Evolutionary conservation across 2,329 filamentous ascomycete species (phyloP).

Genomic region (Alternaria tenuissima): DNA sequence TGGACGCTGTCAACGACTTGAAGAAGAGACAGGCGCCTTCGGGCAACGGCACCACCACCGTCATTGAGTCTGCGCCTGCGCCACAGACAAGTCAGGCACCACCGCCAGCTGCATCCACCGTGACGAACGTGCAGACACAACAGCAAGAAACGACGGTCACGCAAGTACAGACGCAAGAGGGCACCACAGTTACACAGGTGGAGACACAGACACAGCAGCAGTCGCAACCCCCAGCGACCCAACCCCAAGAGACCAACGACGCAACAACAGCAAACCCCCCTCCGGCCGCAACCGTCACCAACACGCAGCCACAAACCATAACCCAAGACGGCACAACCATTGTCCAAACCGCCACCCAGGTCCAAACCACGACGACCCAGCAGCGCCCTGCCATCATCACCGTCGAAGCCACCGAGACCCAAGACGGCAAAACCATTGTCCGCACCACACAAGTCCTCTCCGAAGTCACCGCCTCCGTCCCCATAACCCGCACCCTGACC

Average conservation of each 20-base stretch:
- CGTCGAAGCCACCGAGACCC: conserved; percentile 51
- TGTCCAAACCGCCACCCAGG: background rate
- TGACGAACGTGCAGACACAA: conserved; percentile 5
- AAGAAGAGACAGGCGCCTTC: conserved; percentile 51
- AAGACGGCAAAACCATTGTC: conserved; percentile 46
- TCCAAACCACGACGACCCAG: conserved; percentile 10
- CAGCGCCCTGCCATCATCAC: conserved; percentile 46
- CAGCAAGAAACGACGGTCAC: background rate
- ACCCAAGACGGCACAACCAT: conserved; percentile 1
- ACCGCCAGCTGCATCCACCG: conserved; percentile 10
- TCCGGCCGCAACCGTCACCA: background rate
- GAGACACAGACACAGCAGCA: conserved; percentile 3
- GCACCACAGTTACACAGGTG: background rate
- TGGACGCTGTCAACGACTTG: conserved; percentile 65
- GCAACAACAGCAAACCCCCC: conserved; percentile 8
- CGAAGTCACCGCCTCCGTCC: conserved; percentile 51
- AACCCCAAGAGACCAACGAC: background rate
- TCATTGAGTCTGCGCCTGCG: conserved; percentile 8
- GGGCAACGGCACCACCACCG: conserved; percentile 33
- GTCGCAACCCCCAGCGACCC: background rate
- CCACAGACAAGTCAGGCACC: conserved; percentile 4
- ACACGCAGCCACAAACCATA: background rate
- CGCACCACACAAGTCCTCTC: conserved; percentile 53
- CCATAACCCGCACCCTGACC: conserved; percentile 51
- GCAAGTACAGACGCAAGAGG: background rate